Conservation (phyloP, 2,329 filamentous ascomycete species). For the Trichoderma polysporum region DNA sequence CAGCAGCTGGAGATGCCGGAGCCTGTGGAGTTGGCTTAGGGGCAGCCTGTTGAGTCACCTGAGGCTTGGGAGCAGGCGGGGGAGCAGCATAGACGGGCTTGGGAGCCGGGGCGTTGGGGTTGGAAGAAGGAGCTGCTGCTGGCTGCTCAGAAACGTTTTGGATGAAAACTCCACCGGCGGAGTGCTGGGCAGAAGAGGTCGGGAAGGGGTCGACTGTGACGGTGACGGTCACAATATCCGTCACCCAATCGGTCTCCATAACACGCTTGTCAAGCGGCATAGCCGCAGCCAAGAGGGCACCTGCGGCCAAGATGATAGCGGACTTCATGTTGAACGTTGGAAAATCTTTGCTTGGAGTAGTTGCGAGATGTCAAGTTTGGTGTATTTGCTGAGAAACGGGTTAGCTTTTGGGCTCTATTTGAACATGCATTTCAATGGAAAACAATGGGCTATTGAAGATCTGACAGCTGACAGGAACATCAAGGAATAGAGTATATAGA, state of each 20-base stretch:
- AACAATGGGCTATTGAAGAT: neutral
- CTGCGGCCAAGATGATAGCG: slow-evolving; percentile 44
- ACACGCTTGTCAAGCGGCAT: slow-evolving; percentile 44
- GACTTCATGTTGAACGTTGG: slow-evolving; percentile 49
- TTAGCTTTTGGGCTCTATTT: slow-evolving; percentile 14
- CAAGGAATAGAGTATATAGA: neutral
- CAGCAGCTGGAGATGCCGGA: neutral
- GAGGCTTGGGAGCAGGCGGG: slow-evolving; percentile 5
- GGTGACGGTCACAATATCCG: slow-evolving; percentile 45
- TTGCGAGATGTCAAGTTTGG: neutral
- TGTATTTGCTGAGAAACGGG: neutral
- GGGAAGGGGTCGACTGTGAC: slow-evolving; percentile 39
- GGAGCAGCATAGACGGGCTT: neutral
- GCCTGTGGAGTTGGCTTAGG: neutral
- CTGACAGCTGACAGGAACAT: neutral
- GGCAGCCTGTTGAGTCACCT: neutral
- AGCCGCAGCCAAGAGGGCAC: slow-evolving; percentile 48
- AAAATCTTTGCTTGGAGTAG: neutral
- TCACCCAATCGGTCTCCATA: slow-evolving; percentile 42
- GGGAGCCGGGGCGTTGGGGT: slow-evolving; percentile 10
- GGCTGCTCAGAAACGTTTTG: slow-evolving; percentile 23
- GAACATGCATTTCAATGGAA: neutral
- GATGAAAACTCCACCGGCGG: slow-evolving; percentile 29
- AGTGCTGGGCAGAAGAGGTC: slow-evolving; percentile 20
- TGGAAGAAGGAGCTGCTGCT: slow-evolving; percentile 16